Evolutionary conservation across 1,284 basidiomycete genomes (phyloP).

Genomic region (Ceratobasidium sp.): DNA sequence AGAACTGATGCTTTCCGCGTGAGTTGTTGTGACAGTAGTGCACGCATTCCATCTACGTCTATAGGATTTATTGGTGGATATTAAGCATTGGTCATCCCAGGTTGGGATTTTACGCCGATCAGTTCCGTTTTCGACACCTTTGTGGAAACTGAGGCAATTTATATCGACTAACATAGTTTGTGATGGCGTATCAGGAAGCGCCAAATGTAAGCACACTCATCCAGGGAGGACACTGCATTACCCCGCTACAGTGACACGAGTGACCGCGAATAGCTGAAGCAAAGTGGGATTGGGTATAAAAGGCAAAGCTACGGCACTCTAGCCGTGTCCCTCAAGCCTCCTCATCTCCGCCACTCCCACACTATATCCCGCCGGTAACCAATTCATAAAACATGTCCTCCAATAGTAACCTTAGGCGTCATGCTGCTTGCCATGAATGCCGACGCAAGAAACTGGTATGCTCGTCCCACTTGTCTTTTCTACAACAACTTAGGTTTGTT

Average conservation of each 20-base stretch:
- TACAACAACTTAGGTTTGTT: no score
- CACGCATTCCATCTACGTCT: no score
- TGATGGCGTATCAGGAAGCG: conserved; percentile 25
- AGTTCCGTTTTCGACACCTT: conserved; percentile 1
- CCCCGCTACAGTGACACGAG: background rate
- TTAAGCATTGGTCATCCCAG: background rate
- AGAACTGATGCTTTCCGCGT: no score
- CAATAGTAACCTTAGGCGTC: conserved; percentile 11
- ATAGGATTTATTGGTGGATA: background rate
- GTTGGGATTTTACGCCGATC: background rate
- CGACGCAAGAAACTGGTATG: conserved; percentile 31
- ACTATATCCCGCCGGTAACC: background rate
- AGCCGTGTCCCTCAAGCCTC: background rate
- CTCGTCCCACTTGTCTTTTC: no score
- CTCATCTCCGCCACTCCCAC: background rate
- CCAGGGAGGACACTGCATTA: conserved; percentile 16
- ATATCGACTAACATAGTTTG: conserved; percentile 5
- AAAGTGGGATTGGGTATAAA: background rate
- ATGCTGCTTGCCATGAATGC: conserved; percentile 31
- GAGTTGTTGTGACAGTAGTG: no score
- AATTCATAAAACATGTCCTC: conserved; percentile 8
- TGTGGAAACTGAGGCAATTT: background rate
- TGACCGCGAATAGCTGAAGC: background rate
- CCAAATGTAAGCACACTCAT: conserved; percentile 9
- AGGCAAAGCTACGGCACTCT: background rate